Evolutionary conservation across 352 stramenopile genomes (phyloP).

Genomic region (Phytophthora uliginosa): DNA sequence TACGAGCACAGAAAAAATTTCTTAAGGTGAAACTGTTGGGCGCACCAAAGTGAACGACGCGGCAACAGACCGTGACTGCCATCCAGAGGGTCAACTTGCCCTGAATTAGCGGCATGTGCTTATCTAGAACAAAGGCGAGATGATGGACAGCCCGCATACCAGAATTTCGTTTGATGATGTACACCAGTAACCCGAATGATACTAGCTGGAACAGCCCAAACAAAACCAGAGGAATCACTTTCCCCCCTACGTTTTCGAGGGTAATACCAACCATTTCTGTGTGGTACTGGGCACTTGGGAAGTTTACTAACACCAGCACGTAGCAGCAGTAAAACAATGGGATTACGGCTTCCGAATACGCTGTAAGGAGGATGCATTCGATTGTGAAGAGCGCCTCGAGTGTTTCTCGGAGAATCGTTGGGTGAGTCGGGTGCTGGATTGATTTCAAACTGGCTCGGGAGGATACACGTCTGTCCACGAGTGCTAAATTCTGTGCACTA

Average conservation of each 20-base stretch:
- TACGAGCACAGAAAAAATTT: neutral
- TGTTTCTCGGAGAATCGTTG: slow-evolving; percentile 3
- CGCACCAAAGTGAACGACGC: neutral
- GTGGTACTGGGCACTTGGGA: slow-evolving; percentile 27
- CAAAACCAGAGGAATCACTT: slow-evolving; percentile 13
- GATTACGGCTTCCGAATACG: slow-evolving; percentile 46
- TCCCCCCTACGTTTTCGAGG: neutral
- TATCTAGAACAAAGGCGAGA: slow-evolving; percentile 42
- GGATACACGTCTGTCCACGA: neutral
- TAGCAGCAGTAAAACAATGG: slow-evolving; percentile 33
- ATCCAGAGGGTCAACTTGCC: slow-evolving; percentile 39
- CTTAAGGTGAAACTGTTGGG: neutral
- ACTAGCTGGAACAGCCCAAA: slow-evolving; percentile 27
- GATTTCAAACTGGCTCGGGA: neutral
- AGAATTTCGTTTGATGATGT: slow-evolving; percentile 17
- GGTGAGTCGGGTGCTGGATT: neutral
- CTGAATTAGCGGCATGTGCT: slow-evolving; percentile 26
- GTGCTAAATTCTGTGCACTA: neutral
- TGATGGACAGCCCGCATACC: slow-evolving; percentile 24
- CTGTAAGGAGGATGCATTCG: slow-evolving; percentile 41
- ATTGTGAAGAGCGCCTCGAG: slow-evolving; percentile 29
- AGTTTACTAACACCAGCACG: slow-evolving; percentile 14
- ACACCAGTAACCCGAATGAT: slow-evolving; percentile 22
- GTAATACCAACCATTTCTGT: slow-evolving; percentile 11
- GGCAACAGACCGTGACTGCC: slow-evolving; percentile 19